Conservation (phyloP, 495 filamentous ascomycete species). For the Hypoxylon fuscum region DNA sequence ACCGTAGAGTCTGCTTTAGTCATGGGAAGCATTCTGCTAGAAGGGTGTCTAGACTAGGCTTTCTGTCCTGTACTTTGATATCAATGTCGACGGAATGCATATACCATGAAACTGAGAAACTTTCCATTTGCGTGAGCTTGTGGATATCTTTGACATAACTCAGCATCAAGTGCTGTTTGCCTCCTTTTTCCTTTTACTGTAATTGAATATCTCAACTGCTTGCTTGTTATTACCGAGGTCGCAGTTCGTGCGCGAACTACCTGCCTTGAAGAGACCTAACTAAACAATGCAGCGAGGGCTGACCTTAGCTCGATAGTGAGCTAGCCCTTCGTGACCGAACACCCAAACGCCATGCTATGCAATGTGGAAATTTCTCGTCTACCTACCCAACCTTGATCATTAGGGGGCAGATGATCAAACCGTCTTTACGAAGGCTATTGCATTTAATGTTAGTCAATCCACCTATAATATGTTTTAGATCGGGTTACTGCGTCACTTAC, state of each 20-base stretch:
- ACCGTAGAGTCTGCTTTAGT: slow-evolving; percentile 26
- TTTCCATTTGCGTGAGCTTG: slow-evolving; percentile 34
- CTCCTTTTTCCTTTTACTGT: slow-evolving; percentile 10
- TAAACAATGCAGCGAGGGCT: slow-evolving; percentile 10
- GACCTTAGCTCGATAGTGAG: slow-evolving; percentile 7
- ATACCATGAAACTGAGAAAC: slow-evolving; percentile 20
- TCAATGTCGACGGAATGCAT: slow-evolving; percentile 24
- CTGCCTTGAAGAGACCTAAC: slow-evolving; percentile 11
- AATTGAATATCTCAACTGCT: slow-evolving; percentile 9
- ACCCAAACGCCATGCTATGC: slow-evolving; percentile 46
- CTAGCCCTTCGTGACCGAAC: slow-evolving; percentile 4
- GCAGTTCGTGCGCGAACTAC: slow-evolving; percentile 1
- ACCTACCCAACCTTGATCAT: not conserved
- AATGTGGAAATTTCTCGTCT: slow-evolving; percentile 14
- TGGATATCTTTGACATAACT: slow-evolving; percentile 35
- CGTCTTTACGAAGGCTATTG: slow-evolving; percentile 52
- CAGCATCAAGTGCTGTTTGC: slow-evolving; percentile 9
- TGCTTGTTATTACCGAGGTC: not conserved
- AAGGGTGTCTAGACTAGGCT: slow-evolving; percentile 37
- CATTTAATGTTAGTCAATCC: slow-evolving; percentile 47
- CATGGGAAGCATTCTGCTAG: slow-evolving; percentile 35
- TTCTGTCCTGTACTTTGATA: slow-evolving; percentile 32
- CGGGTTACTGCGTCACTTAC: slow-evolving; percentile 78
- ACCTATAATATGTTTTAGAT: not conserved
- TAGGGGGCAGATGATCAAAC: slow-evolving; percentile 9